These are phyloP conservation scores for Exserohilum rostratum DNA, from an alignment of 2,329 filamentous ascomycete genomes.

Conservation along the genomic window DNA sequence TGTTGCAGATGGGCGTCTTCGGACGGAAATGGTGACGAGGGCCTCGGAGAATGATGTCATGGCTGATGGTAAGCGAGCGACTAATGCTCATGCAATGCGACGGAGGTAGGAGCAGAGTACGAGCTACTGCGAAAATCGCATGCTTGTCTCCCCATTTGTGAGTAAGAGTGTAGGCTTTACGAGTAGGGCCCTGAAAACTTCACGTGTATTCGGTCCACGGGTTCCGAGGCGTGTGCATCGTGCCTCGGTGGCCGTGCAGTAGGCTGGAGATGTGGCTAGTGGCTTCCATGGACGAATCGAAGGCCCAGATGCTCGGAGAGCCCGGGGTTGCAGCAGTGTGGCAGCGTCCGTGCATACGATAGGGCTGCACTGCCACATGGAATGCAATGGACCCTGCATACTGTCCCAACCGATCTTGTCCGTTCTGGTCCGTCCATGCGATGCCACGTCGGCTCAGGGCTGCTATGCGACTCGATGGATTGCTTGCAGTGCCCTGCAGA, in stretches of 20 bases:
- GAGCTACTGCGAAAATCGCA: neutral
- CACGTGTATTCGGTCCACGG: neutral
- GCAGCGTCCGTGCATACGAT: constrained; percentile 17
- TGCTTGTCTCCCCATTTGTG: neutral
- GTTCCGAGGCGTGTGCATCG: neutral
- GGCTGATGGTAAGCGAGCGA: constrained; percentile 16
- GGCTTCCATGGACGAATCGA: constrained; percentile 15
- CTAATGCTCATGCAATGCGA: constrained; percentile 11
- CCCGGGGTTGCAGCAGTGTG: constrained; percentile 16
- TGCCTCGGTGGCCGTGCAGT: constrained; percentile 11
- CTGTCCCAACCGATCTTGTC: constrained; percentile 11
- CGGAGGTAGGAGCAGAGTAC: constrained; percentile 3
- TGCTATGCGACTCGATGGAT: constrained; percentile 8
- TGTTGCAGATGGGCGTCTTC: constrained; percentile 6
- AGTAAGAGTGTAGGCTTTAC: neutral
- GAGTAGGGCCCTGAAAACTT: no score
- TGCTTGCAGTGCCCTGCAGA: constrained; percentile 17
- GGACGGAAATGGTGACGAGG: constrained; percentile 1
- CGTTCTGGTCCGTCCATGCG: constrained; percentile 15
- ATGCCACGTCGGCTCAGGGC: constrained; percentile 18
- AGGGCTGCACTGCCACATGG: constrained; percentile 30
- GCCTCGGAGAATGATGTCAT: constrained; percentile 34
- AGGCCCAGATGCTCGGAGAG: constrained; percentile 22
- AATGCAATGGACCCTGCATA: constrained; percentile 19
- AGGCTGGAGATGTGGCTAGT: constrained; percentile 33